Evolutionary conservation across 2,329 filamentous ascomycete species (phyloP).

Genomic region (Arthrinium puccinioides): DNA sequence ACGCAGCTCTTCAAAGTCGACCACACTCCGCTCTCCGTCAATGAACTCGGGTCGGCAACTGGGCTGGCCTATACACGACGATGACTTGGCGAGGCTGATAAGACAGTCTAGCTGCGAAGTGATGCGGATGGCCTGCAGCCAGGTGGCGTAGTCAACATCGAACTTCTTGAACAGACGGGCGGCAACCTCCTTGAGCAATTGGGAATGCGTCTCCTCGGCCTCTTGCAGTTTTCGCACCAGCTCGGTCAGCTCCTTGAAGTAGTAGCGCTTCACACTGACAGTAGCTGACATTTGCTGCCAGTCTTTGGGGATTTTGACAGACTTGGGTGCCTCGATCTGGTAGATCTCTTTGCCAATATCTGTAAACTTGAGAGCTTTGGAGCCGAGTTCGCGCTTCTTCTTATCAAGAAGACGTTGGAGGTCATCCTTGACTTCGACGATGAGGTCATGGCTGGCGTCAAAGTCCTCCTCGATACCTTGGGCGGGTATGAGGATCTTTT

Average conservation of each 20-base stretch:
- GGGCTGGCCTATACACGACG: slow-evolving; percentile 73
- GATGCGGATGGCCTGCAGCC: slow-evolving; percentile 85
- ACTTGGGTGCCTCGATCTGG: slow-evolving; percentile 85
- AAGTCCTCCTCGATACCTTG: slow-evolving; percentile 87
- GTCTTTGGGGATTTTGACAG: slow-evolving; percentile 72
- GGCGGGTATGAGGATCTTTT: slow-evolving; percentile 78
- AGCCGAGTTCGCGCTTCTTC: slow-evolving; percentile 67
- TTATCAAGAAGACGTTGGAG: slow-evolving; percentile 65
- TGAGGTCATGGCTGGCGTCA: slow-evolving; percentile 70
- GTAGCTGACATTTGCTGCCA: slow-evolving; percentile 98
- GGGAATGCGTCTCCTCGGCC: slow-evolving; percentile 85
- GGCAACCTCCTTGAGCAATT: slow-evolving; percentile 82
- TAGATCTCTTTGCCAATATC: slow-evolving; percentile 97
- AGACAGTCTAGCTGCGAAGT: slow-evolving; percentile 91
- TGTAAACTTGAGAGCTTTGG: slow-evolving; percentile 63
- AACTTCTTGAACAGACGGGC: slow-evolving; percentile 80
- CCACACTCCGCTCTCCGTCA: slow-evolving; percentile 72
- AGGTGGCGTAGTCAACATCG: slow-evolving; percentile 75
- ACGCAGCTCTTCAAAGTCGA: slow-evolving; percentile 89
- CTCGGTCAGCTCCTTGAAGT: slow-evolving; percentile 74
- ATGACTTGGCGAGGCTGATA: slow-evolving; percentile 86
- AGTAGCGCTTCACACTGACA: slow-evolving; percentile 84
- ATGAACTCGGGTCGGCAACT: slow-evolving; percentile 86
- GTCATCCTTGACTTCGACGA: slow-evolving; percentile 67
- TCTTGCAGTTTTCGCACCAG: slow-evolving; percentile 87